These are phyloP conservation scores for Pachyrhizus erosus DNA, from an alignment of 306 rosid species.

Conservation along the genomic window DNA sequence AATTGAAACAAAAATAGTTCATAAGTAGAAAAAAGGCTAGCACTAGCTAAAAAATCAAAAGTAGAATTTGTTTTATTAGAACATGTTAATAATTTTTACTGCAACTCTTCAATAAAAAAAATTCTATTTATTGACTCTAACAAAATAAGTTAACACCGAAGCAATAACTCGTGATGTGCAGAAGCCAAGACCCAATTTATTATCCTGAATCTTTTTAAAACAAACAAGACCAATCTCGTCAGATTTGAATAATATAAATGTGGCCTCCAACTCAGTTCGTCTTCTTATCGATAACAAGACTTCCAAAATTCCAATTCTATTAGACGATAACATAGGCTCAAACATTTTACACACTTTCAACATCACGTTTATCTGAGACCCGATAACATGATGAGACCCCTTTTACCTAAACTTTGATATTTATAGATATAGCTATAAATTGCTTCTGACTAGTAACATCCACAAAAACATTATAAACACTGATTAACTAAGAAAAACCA, in stretches of 20 bases:
- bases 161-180: background rate
- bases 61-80: too few species aligned
- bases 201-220: background rate
- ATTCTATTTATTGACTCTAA: too few species aligned
- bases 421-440: slow-evolving; percentile 34
- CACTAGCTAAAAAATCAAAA: too few species aligned
- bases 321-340: too few species aligned
- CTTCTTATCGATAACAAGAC: too few species aligned
- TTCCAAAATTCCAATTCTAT: too few species aligned
- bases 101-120: too few species aligned
- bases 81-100: too few species aligned
- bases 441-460: slow-evolving; percentile 30
- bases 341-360: slow-evolving; percentile 3
- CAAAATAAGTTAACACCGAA: too few species aligned
- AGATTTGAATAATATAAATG: background rate
- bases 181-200: background rate
- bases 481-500: slow-evolving; percentile 16
- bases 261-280: background rate
- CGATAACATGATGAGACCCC: slow-evolving; percentile 2
- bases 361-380: background rate
- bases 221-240: too few species aligned
- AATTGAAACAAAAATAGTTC: too few species aligned
- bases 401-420: slow-evolving; percentile 25
- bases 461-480: slow-evolving; percentile 18
- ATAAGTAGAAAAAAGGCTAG: too few species aligned